phyloP scores from a whole-genome alignment of 2,329 filamentous ascomycete species.

The Fusarium floridanum region DNA sequence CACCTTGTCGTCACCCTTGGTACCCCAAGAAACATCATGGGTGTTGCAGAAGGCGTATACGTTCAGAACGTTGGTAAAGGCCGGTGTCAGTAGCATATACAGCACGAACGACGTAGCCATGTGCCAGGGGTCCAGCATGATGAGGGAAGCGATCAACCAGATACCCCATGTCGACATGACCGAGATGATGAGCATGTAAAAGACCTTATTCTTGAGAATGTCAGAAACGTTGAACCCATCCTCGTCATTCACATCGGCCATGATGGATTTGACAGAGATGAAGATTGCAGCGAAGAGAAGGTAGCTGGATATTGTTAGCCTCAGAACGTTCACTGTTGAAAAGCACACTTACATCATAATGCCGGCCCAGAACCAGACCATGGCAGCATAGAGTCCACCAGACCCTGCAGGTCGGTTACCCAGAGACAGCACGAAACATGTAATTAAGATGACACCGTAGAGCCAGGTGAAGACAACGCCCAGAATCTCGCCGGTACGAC shows the following conservation, averaged over 20 bases:
- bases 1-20: conserved; percentile 97
- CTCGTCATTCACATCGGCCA: conserved; percentile 72
- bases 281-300: conserved; percentile 95
- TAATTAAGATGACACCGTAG: conserved; percentile 90
- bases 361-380: conserved; percentile 98
- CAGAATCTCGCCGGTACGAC: conserved; percentile 81
- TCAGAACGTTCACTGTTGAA: neutral
- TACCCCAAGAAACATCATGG: conserved; percentile 58
- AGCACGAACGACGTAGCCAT: conserved; percentile 97
- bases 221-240: conserved; percentile 76
- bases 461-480: conserved; percentile 96
- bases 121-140: conserved; percentile 99
- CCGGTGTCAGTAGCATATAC: conserved; percentile 94
- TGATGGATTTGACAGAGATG: conserved; percentile 90
- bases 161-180: conserved; percentile 92
- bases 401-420: conserved; percentile 96
- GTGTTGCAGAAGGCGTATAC: conserved; percentile 88
- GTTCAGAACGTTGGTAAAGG: conserved; percentile 98
- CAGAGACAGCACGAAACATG: conserved; percentile 94
- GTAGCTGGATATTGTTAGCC: conserved; percentile 67
- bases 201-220: conserved; percentile 88
- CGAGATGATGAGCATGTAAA: conserved; percentile 94
- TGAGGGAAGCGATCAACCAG: conserved; percentile 89
- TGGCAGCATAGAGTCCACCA: conserved; percentile 92
- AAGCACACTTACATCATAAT: conserved; percentile 84